Conservation (phyloP, 2,329 filamentous ascomycete species). For the Talaromyces pinophilus region DNA sequence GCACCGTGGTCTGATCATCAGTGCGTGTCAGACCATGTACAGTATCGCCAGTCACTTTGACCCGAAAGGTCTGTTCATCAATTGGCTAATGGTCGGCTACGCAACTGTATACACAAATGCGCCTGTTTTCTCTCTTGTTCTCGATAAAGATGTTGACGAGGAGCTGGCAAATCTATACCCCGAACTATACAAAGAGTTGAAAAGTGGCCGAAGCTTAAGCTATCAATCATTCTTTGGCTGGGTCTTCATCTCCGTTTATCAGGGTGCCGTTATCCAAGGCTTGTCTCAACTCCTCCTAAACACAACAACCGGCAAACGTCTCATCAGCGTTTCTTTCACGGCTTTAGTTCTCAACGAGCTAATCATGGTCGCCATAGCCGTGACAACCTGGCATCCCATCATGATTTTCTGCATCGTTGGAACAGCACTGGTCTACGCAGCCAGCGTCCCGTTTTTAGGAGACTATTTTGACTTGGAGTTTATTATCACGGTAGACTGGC, state of each 20-base stretch:
- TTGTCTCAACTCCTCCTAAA: slow-evolving; percentile 84
- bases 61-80: slow-evolving; percentile 90
- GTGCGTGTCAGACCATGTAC: slow-evolving; percentile 95
- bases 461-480: slow-evolving; percentile 87
- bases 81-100: slow-evolving; percentile 96
- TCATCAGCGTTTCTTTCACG: slow-evolving; percentile 91
- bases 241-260: slow-evolving; percentile 93
- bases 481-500: slow-evolving; percentile 75
- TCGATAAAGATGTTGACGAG: slow-evolving; percentile 95
- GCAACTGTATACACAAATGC: slow-evolving; percentile 93
- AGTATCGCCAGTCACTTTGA: slow-evolving; percentile 91
- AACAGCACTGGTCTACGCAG: slow-evolving; percentile 78
- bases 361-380: slow-evolving; percentile 93
- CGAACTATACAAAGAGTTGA: slow-evolving; percentile 97
- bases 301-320: slow-evolving; percentile 63
- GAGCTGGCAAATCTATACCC: slow-evolving; percentile 91
- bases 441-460: slow-evolving; percentile 80
- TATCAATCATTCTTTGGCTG: slow-evolving; percentile 97
- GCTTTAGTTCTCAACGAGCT: slow-evolving; percentile 92
- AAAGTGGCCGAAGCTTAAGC: slow-evolving; percentile 77
- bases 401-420: slow-evolving; percentile 86
- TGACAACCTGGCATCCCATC: slow-evolving; percentile 93
- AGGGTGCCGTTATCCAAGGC: slow-evolving; percentile 94
- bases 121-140: slow-evolving; percentile 87
- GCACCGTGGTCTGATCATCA: slow-evolving; percentile 92